Evolutionary conservation across 2,329 filamentous ascomycete genomes (phyloP).

Genomic region (Penicillium hordei): DNA sequence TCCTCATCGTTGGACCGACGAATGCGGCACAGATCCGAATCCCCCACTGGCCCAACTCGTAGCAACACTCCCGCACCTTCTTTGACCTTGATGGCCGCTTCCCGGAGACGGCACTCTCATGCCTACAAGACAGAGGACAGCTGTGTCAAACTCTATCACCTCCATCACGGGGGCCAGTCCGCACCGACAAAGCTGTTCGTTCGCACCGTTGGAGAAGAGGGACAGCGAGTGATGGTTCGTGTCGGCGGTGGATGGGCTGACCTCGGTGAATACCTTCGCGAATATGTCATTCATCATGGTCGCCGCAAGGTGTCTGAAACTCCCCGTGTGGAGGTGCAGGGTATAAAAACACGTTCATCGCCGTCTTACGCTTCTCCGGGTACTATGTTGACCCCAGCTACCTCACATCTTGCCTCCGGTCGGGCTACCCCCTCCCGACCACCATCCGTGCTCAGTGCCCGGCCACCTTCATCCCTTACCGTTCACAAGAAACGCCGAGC

Average conservation of each 20-base stretch:
- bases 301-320: constrained; percentile 62
- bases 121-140: constrained; percentile 52
- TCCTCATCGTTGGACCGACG: constrained; percentile 36
- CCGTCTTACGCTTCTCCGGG: constrained; percentile 32
- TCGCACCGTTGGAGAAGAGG: constrained; percentile 82
- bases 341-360: constrained; percentile 40
- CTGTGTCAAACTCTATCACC: constrained; percentile 89
- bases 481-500: constrained; percentile 41
- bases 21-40: constrained; percentile 35
- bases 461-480: constrained; percentile 41
- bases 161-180: constrained; percentile 78
- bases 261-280: constrained; percentile 87
- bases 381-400: constrained; percentile 22
- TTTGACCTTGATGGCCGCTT: constrained; percentile 66
- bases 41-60: constrained; percentile 38
- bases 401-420: constrained; percentile 24
- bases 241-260: constrained; percentile 99
- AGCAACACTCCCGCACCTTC: constrained; percentile 64
- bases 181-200: constrained; percentile 94
- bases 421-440: constrained; percentile 41
- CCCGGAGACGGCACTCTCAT: constrained; percentile 36
- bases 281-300: constrained; percentile 89
- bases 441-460: constrained; percentile 36
- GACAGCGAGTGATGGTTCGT: constrained; percentile 94
- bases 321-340: constrained; percentile 56